Evolutionary conservation across 495 filamentous ascomycete genomes (phyloP).

Genomic region (Neurospora hispaniola): DNA sequence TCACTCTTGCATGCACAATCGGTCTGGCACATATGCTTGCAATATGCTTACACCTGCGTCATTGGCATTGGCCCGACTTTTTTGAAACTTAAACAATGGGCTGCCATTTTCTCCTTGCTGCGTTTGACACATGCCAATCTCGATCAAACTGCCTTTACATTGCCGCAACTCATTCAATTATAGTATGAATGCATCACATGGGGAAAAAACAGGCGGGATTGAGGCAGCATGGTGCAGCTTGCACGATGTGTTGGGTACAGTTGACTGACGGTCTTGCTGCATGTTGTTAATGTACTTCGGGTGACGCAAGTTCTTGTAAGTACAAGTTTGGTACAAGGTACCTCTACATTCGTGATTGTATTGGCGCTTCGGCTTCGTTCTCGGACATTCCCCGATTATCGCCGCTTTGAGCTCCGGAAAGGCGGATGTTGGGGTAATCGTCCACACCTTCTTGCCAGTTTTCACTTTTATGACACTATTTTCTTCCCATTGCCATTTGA

Average conservation of each 20-base stretch:
- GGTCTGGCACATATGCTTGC: not conserved
- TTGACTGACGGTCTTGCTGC: not conserved
- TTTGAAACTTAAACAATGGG: too few species aligned
- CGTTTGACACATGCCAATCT: not conserved
- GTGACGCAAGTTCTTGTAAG: not conserved
- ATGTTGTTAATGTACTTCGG: not conserved
- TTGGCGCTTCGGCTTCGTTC: not conserved
- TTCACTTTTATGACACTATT: not conserved
- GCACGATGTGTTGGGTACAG: not conserved
- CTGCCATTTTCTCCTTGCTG: not conserved
- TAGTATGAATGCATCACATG: not conserved
- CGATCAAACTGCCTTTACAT: not conserved
- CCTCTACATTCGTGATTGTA: not conserved
- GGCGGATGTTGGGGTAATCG: not conserved
- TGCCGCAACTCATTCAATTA: not conserved
- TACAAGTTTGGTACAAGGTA: not conserved
- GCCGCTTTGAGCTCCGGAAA: not conserved
- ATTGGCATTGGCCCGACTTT: too few species aligned
- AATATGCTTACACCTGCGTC: too few species aligned
- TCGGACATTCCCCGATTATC: not conserved
- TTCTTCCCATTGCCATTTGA: not conserved
- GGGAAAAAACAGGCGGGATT: not conserved
- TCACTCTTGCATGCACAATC: not conserved
- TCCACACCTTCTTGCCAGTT: not conserved
- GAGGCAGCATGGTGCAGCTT: not conserved